Base-by-base conservation (phyloP, 345 rosid species). In the Capsella bursapastoris region DNA sequence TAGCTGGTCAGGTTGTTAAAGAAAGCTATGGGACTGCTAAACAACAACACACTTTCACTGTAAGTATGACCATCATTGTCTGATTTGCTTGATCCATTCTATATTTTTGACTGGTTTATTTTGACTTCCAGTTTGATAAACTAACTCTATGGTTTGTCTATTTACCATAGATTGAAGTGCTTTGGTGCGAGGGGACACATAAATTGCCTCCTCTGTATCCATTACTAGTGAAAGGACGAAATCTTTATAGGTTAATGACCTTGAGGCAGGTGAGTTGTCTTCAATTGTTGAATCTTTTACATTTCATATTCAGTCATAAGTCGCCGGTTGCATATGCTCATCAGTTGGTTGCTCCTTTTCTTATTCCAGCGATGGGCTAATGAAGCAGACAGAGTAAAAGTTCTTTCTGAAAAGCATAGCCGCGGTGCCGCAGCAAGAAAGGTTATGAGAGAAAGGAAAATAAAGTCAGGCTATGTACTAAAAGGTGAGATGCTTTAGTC, bases 41-140 rank as follows among this genome's bases (percentile, higher is more conserved):
- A 82, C 92, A 89, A 22, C 96, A 87, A 47, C 96, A 89, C 68
- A 86, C 92, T 51, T 88, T 88, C 78, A 85, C 92, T 3, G 90
- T 86, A 83, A 71, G 81, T 57, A 32, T n/a, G 35, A 71, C 31
- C 41, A 2, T 64, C 40, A 40, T 29, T 35, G 10, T 49, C 47
- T 48, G 28, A 57, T 56, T 34, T 57, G 25, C 13, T 13, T 72
- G 37, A 43, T 69, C 32, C 16, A 51, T 31, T 49, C 41, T 57
- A 48, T 58, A 35, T 59, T 49, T 12, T 60, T 35, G 49, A 15
- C 14, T 82, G 41, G 28, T 67, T 40, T 70, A 3, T 51, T 79
- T 43, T 74, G 38, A 38, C 48, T 51, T 15, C 58, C 7, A 58
- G 3, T 15, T 50, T 53, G 18, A 35, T 60, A 3, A 62, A 34